A percentile compares a stretch with the other conserved stretches of the same genome.
These are phyloP conservation scores for Scutellaria baicalensis DNA, from an alignment of 257 asterid species.

Conservation along the genomic window DNA sequence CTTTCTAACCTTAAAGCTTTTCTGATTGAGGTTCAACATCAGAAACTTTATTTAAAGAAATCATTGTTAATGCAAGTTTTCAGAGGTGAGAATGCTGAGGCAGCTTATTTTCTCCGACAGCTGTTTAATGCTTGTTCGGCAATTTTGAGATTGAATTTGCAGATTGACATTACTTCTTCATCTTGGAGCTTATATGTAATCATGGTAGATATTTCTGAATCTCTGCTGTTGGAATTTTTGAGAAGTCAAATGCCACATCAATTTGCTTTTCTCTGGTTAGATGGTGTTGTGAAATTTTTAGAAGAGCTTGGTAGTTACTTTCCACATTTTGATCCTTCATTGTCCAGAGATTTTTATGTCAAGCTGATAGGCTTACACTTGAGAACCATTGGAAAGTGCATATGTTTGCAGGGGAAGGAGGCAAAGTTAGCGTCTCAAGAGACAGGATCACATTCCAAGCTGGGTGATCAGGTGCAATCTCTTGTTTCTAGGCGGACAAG, in stretches of 20 bases:
- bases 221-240: constrained; percentile 56
- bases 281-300: constrained; percentile 67
- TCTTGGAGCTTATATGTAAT: constrained; percentile 42
- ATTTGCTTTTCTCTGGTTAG: constrained; percentile 46
- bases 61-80: constrained; percentile 43
- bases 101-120: constrained; percentile 55
- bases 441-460: constrained; percentile 42
- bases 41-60: constrained; percentile 36
- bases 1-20: constrained; percentile 40
- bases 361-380: constrained; percentile 64
- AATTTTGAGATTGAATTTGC: constrained; percentile 52
- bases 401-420: constrained; percentile 63
- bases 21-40: constrained; percentile 39
- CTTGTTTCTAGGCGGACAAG: constrained; percentile 24
- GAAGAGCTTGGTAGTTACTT: constrained; percentile 69
- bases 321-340: constrained; percentile 44
- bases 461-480: constrained; percentile 23
- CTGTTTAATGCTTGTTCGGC: constrained; percentile 74
- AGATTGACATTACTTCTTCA: constrained; percentile 33
- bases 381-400: constrained; percentile 82
- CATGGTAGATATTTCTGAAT: constrained; percentile 43
- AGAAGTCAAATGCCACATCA: constrained; percentile 34
- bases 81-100: constrained; percentile 57
- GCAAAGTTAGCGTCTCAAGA: constrained; percentile 64
- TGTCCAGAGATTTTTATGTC: constrained; percentile 49